Evolutionary conservation across 805 yeast species (phyloP).

Genomic region (Cyberlindnera euphorbiiphila): DNA sequence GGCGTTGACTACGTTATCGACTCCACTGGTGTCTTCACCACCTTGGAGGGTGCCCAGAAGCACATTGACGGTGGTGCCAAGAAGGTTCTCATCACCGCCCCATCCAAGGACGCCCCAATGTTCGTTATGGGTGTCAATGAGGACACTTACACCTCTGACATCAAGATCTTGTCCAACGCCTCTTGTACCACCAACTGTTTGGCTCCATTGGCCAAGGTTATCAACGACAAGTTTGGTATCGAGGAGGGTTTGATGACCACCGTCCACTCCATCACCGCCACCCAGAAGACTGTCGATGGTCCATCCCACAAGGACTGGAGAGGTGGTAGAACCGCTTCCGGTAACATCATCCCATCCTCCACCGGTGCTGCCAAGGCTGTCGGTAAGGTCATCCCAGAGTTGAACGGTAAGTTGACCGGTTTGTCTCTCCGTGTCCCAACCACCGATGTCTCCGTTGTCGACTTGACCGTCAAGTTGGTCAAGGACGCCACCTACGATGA

Average conservation of each 20-base stretch:
- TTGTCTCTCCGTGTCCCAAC: conserved; percentile 93
- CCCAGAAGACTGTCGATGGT: conserved; percentile 96
- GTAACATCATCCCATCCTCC: conserved; percentile 92
- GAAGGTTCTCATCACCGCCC: conserved; percentile 93
- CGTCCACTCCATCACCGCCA: conserved; percentile 92
- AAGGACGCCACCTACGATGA: conserved; percentile 78
- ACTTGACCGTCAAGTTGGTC: conserved; percentile 79
- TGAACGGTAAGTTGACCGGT: conserved; percentile 93
- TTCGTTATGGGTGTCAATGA: conserved; percentile 90
- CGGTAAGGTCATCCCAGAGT: conserved; percentile 88
- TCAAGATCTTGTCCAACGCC: conserved; percentile 82
- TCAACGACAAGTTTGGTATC: conserved; percentile 81
- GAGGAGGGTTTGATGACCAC: conserved; percentile 95
- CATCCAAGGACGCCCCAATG: conserved; percentile 93
- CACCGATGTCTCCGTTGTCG: conserved; percentile 89
- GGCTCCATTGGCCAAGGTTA: conserved; percentile 90
- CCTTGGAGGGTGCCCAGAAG: conserved; percentile 71
- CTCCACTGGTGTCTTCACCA: conserved; percentile 94
- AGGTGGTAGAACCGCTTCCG: conserved; percentile 96
- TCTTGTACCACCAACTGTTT: conserved; percentile 95
- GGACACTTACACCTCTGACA: conserved; percentile 69
- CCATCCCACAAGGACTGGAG: conserved; percentile 98
- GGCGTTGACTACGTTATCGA: conserved; percentile 87
- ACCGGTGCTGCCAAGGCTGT: conserved; percentile 99
- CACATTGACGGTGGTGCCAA: conserved; percentile 91